Conservation (phyloP, 2,329 filamentous ascomycete genomes). For the Aureobasidium leucospermi region DNA sequence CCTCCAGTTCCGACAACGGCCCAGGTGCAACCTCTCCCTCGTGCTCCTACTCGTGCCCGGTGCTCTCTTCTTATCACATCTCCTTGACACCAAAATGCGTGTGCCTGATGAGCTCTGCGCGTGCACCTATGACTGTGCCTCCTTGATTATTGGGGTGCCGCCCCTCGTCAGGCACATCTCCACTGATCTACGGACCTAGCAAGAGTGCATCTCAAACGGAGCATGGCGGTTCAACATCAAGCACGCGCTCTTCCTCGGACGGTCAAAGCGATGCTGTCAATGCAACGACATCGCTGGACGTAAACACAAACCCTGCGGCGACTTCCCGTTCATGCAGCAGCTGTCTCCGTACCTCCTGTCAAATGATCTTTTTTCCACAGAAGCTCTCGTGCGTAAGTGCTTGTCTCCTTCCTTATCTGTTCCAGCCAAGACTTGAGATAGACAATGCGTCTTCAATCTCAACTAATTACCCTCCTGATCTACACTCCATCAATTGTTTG, state of each 20-base stretch:
- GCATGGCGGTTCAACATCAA: neutral
- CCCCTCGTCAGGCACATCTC: neutral
- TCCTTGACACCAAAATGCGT: neutral
- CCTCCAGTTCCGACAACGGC: neutral
- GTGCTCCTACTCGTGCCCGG: neutral
- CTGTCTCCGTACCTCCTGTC: neutral
- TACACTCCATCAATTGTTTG: slow-evolving; percentile 8
- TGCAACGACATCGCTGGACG: neutral
- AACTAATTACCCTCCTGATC: slow-evolving; percentile 10
- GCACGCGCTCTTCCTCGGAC: neutral
- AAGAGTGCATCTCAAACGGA: neutral
- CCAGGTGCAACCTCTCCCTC: neutral
- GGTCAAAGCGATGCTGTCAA: neutral
- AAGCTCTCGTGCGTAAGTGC: slow-evolving; percentile 10
- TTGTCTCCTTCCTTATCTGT: slow-evolving; percentile 13
- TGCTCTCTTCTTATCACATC: neutral
- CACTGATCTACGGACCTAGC: neutral
- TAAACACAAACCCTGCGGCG: neutral
- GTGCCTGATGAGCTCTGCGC: neutral
- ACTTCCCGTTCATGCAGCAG: neutral
- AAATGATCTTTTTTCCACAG: neutral
- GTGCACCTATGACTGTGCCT: neutral
- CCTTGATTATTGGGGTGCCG: neutral
- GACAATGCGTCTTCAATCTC: slow-evolving; percentile 9
- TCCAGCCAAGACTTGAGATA: slow-evolving; percentile 9